These are phyloP conservation scores for Phialemoniopsis sp. DNA, from an alignment of 2,329 filamentous ascomycete genomes.

Conservation along the genomic window DNA sequence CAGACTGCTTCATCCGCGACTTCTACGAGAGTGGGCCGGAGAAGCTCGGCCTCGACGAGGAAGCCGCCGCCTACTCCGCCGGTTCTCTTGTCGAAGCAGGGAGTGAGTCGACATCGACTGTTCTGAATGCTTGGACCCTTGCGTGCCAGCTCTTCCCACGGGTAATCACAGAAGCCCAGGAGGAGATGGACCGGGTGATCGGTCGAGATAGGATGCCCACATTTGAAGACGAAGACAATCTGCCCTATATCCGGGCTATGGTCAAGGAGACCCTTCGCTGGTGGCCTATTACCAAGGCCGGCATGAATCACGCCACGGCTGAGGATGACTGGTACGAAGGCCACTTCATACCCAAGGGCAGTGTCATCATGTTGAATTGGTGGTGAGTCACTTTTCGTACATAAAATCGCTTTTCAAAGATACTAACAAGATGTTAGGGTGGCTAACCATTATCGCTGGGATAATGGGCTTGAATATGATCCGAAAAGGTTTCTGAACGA, in stretches of 20 bases:
- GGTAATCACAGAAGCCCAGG: conserved; percentile 29
- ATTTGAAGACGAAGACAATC: conserved; percentile 25
- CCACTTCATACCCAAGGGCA: conserved; percentile 30
- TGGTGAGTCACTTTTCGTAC: conserved; percentile 13
- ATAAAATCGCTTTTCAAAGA: too few relatives aligned
- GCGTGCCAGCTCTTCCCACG: conserved; percentile 30
- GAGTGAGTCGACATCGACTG: conserved; percentile 27
- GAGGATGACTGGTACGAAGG: conserved; percentile 28
- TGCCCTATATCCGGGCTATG: conserved; percentile 34
- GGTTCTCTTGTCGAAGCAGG: conserved; percentile 22
- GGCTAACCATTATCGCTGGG: too few relatives aligned
- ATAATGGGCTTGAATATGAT: too few relatives aligned
- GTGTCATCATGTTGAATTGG: conserved; percentile 30
- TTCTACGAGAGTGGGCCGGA: conserved; percentile 18
- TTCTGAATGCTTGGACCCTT: conserved; percentile 23
- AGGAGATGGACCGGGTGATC: conserved; percentile 31
- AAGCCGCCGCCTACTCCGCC: conserved; percentile 17
- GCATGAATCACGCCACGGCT: conserved; percentile 21
- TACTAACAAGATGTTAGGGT: too few relatives aligned
- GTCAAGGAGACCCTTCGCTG: conserved; percentile 37
- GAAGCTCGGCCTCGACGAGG: conserved; percentile 12
- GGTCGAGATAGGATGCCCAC: conserved; percentile 28
- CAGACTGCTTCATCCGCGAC: conserved; percentile 21
- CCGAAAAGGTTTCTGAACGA: too few relatives aligned
- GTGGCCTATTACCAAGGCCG: conserved; percentile 22